Conservation (phyloP, 2,329 filamentous ascomycete species). For the Hymenotorrendiella dingleyae region DNA sequence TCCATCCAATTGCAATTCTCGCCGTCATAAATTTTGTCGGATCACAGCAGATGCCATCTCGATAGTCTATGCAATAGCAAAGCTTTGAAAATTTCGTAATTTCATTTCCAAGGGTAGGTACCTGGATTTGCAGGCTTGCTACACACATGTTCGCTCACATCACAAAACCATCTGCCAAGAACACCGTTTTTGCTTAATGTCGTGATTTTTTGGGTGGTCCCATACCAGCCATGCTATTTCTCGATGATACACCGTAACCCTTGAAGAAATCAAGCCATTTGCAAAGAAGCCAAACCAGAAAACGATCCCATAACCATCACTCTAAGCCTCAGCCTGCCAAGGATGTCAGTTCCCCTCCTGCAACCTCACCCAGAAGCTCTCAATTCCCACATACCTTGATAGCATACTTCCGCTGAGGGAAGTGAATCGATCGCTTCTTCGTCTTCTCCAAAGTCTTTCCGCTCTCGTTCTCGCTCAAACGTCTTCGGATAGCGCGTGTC, state of each 20-base stretch:
- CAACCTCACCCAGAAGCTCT: neutral
- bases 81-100: too few relatives aligned
- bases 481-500: constrained; percentile 95
- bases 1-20: too few relatives aligned
- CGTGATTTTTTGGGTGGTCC: constrained; percentile 28
- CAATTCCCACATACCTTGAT: constrained; percentile 62
- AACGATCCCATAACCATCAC: constrained; percentile 18
- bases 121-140: too few relatives aligned
- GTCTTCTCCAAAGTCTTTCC: constrained; percentile 83
- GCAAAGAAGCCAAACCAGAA: constrained; percentile 26
- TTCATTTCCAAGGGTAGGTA: too few relatives aligned
- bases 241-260: constrained; percentile 26
- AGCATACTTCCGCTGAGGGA: constrained; percentile 97
- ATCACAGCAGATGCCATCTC: too few relatives aligned
- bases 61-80: too few relatives aligned
- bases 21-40: too few relatives aligned
- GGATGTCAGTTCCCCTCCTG: constrained; percentile 11
- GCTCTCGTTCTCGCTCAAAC: constrained; percentile 87
- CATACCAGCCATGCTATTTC: constrained; percentile 31
- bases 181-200: constrained; percentile 24
- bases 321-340: constrained; percentile 30
- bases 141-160: too few relatives aligned
- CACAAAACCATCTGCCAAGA: too few relatives aligned
- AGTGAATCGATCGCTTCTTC: constrained; percentile 93
- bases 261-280: constrained; percentile 22